Conservation (phyloP, 129 eudicot species). For the Arctium lappa region DNA sequence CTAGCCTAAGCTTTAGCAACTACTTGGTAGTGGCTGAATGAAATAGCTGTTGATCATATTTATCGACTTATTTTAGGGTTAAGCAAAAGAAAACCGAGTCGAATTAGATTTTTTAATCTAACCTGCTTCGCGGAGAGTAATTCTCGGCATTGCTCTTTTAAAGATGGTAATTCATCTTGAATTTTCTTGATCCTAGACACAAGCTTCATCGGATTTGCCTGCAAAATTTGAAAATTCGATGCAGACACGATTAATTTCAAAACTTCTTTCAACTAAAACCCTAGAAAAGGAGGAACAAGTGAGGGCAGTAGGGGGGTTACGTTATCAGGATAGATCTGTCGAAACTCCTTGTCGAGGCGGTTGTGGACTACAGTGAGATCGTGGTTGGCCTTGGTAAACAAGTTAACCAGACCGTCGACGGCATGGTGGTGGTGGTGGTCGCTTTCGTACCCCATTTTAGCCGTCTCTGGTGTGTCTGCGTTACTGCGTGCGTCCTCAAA, state of each 20-base stretch:
- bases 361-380: constrained; percentile 55
- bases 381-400: constrained; percentile 57
- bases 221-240: not conserved
- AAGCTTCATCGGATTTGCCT: constrained; percentile 95
- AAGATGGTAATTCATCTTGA: constrained; percentile 58
- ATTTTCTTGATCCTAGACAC: constrained; percentile 73
- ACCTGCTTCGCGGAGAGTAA: constrained; percentile 93
- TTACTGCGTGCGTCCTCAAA: not conserved
- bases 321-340: constrained; percentile 66
- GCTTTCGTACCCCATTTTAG: constrained; percentile 25
- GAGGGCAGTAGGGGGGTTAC: constrained; percentile 23
- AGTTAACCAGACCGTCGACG: constrained; percentile 47
- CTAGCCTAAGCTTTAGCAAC: constrained; percentile 5
- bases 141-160: constrained; percentile 78
- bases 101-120: not conserved
- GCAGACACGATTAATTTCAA: not conserved
- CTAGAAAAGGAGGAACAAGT: not conserved
- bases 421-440: constrained; percentile 49
- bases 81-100: not conserved
- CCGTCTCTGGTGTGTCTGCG: not conserved
- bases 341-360: constrained; percentile 64
- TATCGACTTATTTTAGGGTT: not conserved
- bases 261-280: not conserved
- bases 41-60: not conserved
- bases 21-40: not conserved